These are phyloP conservation scores for Aspergillus ellipticus DNA, from an alignment of 495 filamentous ascomycete species.

Conservation along the genomic window DNA sequence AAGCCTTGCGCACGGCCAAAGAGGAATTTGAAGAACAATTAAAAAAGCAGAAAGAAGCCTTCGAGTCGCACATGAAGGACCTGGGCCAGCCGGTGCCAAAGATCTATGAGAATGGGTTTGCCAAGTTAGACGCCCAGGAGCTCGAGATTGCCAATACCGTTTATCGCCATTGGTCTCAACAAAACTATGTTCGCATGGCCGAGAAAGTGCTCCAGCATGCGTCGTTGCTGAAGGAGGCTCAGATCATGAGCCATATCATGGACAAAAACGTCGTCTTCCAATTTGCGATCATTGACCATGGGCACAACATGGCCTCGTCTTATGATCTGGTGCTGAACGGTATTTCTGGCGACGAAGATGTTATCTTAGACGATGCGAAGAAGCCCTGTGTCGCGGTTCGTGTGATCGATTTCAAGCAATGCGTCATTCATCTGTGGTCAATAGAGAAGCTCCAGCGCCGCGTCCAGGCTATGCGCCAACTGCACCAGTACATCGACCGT, in stretches of 20 bases:
- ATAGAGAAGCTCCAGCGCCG: constrained; percentile 86
- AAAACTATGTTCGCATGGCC: constrained; percentile 91
- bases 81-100: constrained; percentile 51
- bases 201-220: constrained; percentile 87
- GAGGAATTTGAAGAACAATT: constrained; percentile 82
- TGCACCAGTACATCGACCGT: constrained; percentile 92
- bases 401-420: constrained; percentile 86
- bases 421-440: constrained; percentile 90
- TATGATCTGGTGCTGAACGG: constrained; percentile 96
- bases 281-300: constrained; percentile 85
- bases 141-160: constrained; percentile 62
- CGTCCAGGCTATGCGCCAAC: constrained; percentile 86
- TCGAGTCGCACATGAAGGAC: constrained; percentile 64
- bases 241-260: constrained; percentile 96
- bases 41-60: constrained; percentile 68
- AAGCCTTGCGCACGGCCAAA: constrained; percentile 71
- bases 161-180: constrained; percentile 72
- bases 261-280: constrained; percentile 94
- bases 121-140: constrained; percentile 66
- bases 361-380: constrained; percentile 70
- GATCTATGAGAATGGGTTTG: constrained; percentile 46
- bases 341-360: constrained; percentile 83
- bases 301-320: constrained; percentile 83
- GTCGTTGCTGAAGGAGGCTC: constrained; percentile 85
- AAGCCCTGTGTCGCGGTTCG: constrained; percentile 92